Conservation (phyloP, 345 rosid genomes). For the Acer negundo region DNA sequence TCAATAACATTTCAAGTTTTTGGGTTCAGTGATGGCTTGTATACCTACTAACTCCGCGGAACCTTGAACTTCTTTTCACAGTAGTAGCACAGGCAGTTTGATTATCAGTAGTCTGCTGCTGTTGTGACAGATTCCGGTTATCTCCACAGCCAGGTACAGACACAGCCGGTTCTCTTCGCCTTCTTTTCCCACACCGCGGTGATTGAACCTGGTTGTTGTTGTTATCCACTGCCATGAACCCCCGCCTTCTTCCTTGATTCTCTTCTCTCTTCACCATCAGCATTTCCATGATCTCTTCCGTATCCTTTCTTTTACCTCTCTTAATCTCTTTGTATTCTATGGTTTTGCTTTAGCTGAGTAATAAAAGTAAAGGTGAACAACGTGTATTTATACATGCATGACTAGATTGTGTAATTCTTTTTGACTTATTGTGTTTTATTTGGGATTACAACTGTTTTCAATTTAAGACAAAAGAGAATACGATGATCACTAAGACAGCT, state of each 20-base stretch:
- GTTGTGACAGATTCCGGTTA: constrained; percentile 31
- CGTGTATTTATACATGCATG: constrained; percentile 5
- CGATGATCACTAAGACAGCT: constrained; percentile 25
- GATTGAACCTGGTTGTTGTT: constrained; percentile 17
- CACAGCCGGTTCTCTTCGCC: constrained; percentile 39
- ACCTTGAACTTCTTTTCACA: constrained; percentile 72
- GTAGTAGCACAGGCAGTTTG: constrained; percentile 40
- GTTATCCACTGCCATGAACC: constrained; percentile 2
- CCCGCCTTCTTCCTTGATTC: constrained; percentile 28
- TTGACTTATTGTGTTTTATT: constrained; percentile 22
- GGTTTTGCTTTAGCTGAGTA: constrained; percentile 8
- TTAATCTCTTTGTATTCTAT: background rate
- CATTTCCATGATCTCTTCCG: constrained; percentile 31
- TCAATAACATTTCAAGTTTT: background rate
- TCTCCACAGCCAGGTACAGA: constrained; percentile 17
- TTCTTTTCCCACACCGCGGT: constrained; percentile 40
- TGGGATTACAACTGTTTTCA: constrained; percentile 11
- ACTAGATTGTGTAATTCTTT: constrained; percentile 7
- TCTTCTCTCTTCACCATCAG: constrained; percentile 43
- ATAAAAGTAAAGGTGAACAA: background rate
- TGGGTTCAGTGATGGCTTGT: background rate
- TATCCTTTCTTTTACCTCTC: background rate
- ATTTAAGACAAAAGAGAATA: constrained; percentile 14
- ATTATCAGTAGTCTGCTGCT: constrained; percentile 30
- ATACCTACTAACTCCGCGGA: constrained; percentile 72